Evolutionary conservation across 2,329 filamentous ascomycete species (phyloP), one percentile per base, ranked within the genome.

Genomic region (Rhynchosporium agropyri): DNA sequence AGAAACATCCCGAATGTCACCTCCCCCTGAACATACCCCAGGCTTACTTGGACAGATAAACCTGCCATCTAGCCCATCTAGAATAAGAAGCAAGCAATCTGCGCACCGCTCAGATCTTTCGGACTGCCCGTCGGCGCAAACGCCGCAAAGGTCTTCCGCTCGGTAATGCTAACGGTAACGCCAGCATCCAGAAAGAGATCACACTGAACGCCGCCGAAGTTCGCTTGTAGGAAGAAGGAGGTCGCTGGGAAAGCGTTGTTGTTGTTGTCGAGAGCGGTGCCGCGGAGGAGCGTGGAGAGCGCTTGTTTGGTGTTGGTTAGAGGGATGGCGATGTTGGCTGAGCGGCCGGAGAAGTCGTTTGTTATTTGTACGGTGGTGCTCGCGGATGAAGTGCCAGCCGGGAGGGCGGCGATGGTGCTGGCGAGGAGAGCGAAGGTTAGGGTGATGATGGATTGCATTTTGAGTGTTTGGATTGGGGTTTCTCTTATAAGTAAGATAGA

Each of bases 161-260:
- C 58, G 20, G 46, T 60, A 40, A 60, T 53, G 12, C 38, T 60
- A 9, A 60, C 58, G 6, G 26, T 15, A n/a, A 53, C 40, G 38
- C 26, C 20, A 26, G 26, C 15, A 38, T 28, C 15, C 7, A 54
- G 40, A 15, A 42, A 43, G 26, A 60, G 40, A 13, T 60, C 58
- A 49, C 58, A 60, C 42, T 60, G 26, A 9, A 60, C 58, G 12
- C 58, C 58, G 40, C 46, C 48, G 38, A 60, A 60, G 58, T 60
- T 60, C 48, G 58, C 36, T 43, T 60, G 58, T 5, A 60, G 49
- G 48, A 60, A 60, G 58, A 60, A 60, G 10, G 58, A 60, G 3
- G 58, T 60, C 12, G 58, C 58, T 7, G 43, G 28, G 58, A 60
- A 60, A 36, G 20, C 20, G 38, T 10, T 53, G 58, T 60, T 3